These are phyloP conservation scores for Yamadazyma diospyri DNA, from an alignment of 1,139 yeast species.

Conservation along the genomic window DNA sequence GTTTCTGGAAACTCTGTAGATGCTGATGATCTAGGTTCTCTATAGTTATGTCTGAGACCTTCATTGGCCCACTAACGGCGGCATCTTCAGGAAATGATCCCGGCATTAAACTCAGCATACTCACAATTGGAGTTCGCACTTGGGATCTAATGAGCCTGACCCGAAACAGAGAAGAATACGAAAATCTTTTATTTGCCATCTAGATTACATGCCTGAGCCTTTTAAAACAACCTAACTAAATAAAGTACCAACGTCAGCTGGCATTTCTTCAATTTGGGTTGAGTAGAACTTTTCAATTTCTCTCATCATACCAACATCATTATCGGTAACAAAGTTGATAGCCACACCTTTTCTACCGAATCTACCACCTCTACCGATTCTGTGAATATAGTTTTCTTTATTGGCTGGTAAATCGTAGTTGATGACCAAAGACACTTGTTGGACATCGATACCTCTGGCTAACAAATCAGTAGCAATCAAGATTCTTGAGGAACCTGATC, in stretches of 20 bases:
- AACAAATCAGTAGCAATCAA: slow-evolving; percentile 95
- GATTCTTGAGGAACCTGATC: slow-evolving; percentile 97
- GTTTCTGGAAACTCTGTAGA: slow-evolving; percentile 14
- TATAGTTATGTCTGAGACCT: slow-evolving; percentile 5
- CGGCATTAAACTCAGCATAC: slow-evolving; percentile 14
- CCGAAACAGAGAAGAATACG: not conserved
- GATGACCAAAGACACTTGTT: slow-evolving; percentile 96
- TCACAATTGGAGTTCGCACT: not conserved
- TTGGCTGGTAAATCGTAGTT: slow-evolving; percentile 97
- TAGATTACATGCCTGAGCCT: slow-evolving; percentile 10
- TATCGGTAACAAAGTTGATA: slow-evolving; percentile 91
- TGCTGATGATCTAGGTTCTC: slow-evolving; percentile 14
- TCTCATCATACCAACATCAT: slow-evolving; percentile 91
- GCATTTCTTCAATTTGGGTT: slow-evolving; percentile 98
- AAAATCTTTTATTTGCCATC: slow-evolving; percentile 2
- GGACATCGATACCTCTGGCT: slow-evolving; percentile 99
- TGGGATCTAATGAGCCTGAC: not conserved
- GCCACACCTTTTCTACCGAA: slow-evolving; percentile 99
- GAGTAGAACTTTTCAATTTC: slow-evolving; percentile 98
- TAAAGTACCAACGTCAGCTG: slow-evolving; percentile 85
- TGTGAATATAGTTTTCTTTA: slow-evolving; percentile 97
- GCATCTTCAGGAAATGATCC: slow-evolving; percentile 19
- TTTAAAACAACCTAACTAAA: slow-evolving; percentile 41
- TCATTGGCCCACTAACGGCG: not conserved
- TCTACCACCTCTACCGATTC: slow-evolving; percentile 99